phyloP scores from a whole-genome alignment of 108 stramenopile genomes.

The Phaeodactylum tricornutum region DNA sequence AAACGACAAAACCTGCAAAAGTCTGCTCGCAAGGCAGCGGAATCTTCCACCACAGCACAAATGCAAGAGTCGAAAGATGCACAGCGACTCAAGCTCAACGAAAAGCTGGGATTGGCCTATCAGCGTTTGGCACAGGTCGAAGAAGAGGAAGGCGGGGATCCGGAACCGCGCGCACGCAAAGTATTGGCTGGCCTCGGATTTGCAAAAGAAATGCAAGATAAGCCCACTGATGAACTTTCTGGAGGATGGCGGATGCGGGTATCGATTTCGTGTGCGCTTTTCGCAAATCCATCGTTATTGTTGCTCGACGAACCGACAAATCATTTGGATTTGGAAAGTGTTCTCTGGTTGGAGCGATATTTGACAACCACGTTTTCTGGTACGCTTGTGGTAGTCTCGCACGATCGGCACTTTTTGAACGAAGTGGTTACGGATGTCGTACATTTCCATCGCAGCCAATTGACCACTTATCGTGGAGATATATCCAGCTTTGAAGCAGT shows the following conservation, averaged over 20 bases:
- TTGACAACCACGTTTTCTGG: slow-evolving; percentile 42
- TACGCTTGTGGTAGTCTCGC: slow-evolving; percentile 85
- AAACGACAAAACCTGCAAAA: slow-evolving; percentile 6
- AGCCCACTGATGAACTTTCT: slow-evolving; percentile 61
- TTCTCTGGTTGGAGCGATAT: slow-evolving; percentile 86
- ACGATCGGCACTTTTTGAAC: slow-evolving; percentile 88
- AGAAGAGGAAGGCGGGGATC: slow-evolving; percentile 46
- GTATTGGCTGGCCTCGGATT: slow-evolving; percentile 80
- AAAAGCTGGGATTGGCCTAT: slow-evolving; percentile 37
- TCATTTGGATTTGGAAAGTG: slow-evolving; percentile 68
- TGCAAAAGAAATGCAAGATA: slow-evolving; percentile 70
- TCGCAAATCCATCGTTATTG: slow-evolving; percentile 75
- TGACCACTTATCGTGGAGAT: slow-evolving; percentile 79
- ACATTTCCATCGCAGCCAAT: slow-evolving; percentile 66
- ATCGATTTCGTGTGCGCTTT: slow-evolving; percentile 82
- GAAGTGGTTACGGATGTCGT: slow-evolving; percentile 83
- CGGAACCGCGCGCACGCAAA: slow-evolving; percentile 56
- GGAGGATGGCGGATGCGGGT: slow-evolving; percentile 98
- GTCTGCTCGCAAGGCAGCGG: slow-evolving; percentile 10
- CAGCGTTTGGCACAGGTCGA: slow-evolving; percentile 49
- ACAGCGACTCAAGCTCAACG: slow-evolving; percentile 20
- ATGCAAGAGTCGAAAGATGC: slow-evolving; percentile 24
- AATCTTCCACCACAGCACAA: slow-evolving; percentile 8
- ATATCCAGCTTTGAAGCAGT: slow-evolving; percentile 80
- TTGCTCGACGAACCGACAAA: slow-evolving; percentile 66